Conservation (phyloP, 176 grass and related monocot genomes). For the Otatea glauca region DNA sequence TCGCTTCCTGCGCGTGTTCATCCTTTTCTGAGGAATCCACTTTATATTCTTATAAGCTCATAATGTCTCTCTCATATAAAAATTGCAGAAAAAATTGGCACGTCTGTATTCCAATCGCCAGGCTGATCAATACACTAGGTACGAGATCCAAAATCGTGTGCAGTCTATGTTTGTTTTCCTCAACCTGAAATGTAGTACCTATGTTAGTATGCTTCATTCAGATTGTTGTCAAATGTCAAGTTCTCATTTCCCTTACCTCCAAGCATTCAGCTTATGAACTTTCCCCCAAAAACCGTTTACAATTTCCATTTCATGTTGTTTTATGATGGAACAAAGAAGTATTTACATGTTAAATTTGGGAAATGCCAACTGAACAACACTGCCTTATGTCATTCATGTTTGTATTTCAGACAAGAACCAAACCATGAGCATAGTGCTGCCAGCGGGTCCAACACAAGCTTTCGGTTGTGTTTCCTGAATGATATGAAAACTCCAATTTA, state of each 20-base stretch:
- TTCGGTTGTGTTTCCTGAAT: conserved; percentile 29
- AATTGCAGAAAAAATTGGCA: conserved; percentile 22
- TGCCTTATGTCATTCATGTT: not conserved
- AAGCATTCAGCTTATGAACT: not conserved
- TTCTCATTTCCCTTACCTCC: not conserved
- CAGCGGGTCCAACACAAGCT: conserved; percentile 14
- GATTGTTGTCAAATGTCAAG: not conserved
- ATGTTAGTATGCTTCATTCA: not conserved
- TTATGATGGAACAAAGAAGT: not conserved
- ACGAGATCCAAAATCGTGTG: not conserved
- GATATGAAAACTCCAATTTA: conserved; percentile 32
- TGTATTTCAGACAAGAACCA: conserved; percentile 18
- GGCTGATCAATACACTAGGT: not conserved
- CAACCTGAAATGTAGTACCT: not conserved
- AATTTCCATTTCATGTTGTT: not conserved
- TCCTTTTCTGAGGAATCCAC: not conserved
- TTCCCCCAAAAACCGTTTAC: not conserved
- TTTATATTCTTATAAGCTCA: not conserved
- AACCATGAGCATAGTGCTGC: not conserved
- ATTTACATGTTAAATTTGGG: not conserved
- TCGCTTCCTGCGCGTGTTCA: not conserved
- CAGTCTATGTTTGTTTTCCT: not conserved
- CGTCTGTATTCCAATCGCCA: not conserved
- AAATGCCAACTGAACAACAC: not conserved
- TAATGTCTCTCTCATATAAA: not conserved